Base-by-base conservation (phyloP, 139 green algal species). In the Axilococcus clingmanii region DNA sequence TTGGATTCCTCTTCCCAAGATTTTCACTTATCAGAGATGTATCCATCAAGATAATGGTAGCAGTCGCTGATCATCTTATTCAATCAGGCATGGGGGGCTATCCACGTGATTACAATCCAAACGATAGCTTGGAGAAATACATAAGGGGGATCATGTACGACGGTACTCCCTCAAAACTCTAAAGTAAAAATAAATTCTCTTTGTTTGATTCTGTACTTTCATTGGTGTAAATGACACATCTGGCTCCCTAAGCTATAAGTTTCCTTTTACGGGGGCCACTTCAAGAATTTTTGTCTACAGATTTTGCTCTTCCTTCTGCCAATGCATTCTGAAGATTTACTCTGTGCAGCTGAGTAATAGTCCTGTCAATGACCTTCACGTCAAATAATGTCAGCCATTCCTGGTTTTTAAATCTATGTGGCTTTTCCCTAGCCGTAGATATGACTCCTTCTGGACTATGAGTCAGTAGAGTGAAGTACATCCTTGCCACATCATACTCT, bases 351-450 rank as follows among this genome's bases (percentile, higher is more conserved):
- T 34, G 2, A 14, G 30, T 66, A 0, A 57, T 52, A 4, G 12
- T 24, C 1, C 61, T 56, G 34, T 43, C 61, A n/a, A 40, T 35
- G 36, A 69, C 61, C 12, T 48, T 40, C 7, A 51, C 61, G 3
- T 22, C 43, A 49, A 88, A 57, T 56, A 88, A 63, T 5, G 70
- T 70, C 34, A 57, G 32, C 55, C 71, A 88, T 40, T 87, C 80
- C 3, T 58, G 28, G 6, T 67, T 50, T 11, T 40, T 42, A 48
- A 70, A 87, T 29, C 73, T 66, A 19, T 55, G 53, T 4, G 80
- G 78, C 38, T 48, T 55, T 24, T 80, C 69, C 0, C 30, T 48
- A 4, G 66, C 73, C 5, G 69, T 56, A 4, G 43, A 43, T 23
- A 87, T 48, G 48, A 87, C 42, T 20, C 66, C 71, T 16, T 76